Conservation (phyloP, 495 filamentous ascomycete genomes). For the Darksidea phi region DNA sequence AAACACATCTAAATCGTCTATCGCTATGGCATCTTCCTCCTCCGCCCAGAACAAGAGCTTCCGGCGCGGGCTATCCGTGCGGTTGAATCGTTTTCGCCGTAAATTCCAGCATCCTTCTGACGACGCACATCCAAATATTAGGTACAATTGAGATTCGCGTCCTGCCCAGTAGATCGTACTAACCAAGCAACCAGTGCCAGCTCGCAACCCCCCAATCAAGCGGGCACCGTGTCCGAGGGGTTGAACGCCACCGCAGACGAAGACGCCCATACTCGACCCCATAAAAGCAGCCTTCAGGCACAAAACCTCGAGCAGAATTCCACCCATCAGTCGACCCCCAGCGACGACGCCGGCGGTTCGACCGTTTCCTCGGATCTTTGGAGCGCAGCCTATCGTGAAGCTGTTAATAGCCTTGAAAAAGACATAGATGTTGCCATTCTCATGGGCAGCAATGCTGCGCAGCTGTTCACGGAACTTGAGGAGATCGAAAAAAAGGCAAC, state of each 20-base stretch:
- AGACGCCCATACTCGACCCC: neutral
- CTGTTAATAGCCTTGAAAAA: constrained; percentile 14
- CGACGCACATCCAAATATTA: neutral
- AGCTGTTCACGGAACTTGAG: constrained; percentile 11
- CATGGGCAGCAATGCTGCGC: constrained; percentile 5
- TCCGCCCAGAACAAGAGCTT: neutral
- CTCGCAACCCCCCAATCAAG: neutral
- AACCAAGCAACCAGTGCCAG: neutral
- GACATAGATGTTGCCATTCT: constrained; percentile 15
- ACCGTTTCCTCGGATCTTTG: constrained; percentile 6
- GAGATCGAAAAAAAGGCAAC: constrained; percentile 5
- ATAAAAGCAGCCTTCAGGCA: neutral
- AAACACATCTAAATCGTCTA: neutral
- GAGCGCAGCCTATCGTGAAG: constrained; percentile 20
- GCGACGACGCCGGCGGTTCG: neutral
- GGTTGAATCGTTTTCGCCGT: constrained; percentile 11
- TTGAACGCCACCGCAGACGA: neutral
- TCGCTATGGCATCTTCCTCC: neutral
- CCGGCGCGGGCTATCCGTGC: constrained; percentile 7
- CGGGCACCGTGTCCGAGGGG: neutral
- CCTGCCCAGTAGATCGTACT: neutral
- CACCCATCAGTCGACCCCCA: neutral
- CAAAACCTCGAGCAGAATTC: neutral
- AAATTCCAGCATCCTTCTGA: neutral
- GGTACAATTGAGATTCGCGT: neutral